A percentile compares a stretch with the other conserved stretches of the same genome.
Evolutionary conservation across 257 asterid genomes (phyloP).

Genomic region (Eucommia ulmoides): DNA sequence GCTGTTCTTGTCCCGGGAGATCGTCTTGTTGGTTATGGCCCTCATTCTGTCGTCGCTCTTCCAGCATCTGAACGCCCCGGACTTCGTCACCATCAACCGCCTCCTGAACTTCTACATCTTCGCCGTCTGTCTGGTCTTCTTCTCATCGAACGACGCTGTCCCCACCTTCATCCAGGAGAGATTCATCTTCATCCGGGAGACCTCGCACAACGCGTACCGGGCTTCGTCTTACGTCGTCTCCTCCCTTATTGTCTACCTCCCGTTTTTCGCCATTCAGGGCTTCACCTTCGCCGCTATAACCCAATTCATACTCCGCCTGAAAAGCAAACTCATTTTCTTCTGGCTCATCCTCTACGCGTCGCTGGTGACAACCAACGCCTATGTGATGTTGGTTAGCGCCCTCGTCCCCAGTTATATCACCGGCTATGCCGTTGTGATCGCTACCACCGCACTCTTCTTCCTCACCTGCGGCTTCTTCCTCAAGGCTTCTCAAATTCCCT

Average conservation of each 20-base stretch:
- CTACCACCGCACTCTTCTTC: constrained; percentile 87
- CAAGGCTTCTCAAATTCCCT: constrained; percentile 59
- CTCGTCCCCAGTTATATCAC: constrained; percentile 78
- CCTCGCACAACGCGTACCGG: constrained; percentile 75
- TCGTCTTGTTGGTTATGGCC: constrained; percentile 66
- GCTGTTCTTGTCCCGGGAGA: constrained; percentile 65
- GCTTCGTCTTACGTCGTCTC: constrained; percentile 78
- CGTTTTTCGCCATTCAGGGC: constrained; percentile 70
- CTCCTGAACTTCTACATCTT: constrained; percentile 79
- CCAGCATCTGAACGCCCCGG: constrained; percentile 20
- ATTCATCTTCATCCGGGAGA: constrained; percentile 80
- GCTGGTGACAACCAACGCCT: constrained; percentile 74
- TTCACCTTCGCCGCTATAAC: constrained; percentile 70
- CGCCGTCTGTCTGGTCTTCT: constrained; percentile 61
- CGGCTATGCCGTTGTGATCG: constrained; percentile 81
- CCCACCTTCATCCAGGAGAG: constrained; percentile 84
- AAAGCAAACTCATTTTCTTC: constrained; percentile 31
- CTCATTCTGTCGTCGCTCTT: constrained; percentile 61
- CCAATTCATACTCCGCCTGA: constrained; percentile 34
- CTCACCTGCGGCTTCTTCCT: constrained; percentile 79
- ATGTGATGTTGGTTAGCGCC: constrained; percentile 83
- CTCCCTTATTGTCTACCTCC: constrained; percentile 79
- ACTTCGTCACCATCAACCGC: constrained; percentile 45
- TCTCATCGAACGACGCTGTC: constrained; percentile 81
- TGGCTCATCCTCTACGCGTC: constrained; percentile 76